Evolutionary conservation across 306 rosid species (phyloP).

Genomic region (Malus orientalis): DNA sequence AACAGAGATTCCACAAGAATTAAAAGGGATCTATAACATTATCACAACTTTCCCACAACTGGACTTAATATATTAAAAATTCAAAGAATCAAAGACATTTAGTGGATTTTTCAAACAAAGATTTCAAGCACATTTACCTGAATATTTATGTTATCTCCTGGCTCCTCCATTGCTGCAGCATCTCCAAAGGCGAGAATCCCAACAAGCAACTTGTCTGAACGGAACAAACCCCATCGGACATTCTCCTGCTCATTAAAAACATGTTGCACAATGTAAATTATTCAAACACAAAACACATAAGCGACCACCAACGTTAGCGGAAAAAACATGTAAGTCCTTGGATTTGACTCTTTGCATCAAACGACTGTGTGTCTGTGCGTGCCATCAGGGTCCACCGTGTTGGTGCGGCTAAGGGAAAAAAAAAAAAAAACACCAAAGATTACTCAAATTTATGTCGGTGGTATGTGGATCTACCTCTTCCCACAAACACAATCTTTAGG

Average conservation of each 20-base stretch:
- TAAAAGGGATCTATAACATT: background rate
- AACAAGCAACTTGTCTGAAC: constrained; percentile 13
- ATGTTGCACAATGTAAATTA: background rate
- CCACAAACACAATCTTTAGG: background rate
- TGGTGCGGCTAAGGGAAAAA: background rate
- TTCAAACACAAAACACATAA: background rate
- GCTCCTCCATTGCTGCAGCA: background rate
- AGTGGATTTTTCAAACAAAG: background rate
- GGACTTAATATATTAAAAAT: constrained; percentile 1
- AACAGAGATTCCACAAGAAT: background rate
- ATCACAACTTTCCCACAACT: background rate
- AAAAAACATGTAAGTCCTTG: background rate
- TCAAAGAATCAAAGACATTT: constrained; percentile 2
- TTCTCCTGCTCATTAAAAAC: background rate
- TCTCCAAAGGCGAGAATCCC: constrained; percentile 8
- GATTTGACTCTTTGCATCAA: background rate
- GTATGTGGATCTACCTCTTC: background rate
- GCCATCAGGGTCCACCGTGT: background rate
- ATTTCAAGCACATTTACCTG: background rate
- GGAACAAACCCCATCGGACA: background rate
- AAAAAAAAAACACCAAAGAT: background rate
- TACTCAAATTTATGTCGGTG: background rate
- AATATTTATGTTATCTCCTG: background rate
- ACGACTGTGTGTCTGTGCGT: background rate
- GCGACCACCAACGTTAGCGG: background rate